Evolutionary conservation across 2,329 filamentous ascomycete species (phyloP), one percentile per base, ranked within the genome.

Genomic region (Diaporthe batatas): DNA sequence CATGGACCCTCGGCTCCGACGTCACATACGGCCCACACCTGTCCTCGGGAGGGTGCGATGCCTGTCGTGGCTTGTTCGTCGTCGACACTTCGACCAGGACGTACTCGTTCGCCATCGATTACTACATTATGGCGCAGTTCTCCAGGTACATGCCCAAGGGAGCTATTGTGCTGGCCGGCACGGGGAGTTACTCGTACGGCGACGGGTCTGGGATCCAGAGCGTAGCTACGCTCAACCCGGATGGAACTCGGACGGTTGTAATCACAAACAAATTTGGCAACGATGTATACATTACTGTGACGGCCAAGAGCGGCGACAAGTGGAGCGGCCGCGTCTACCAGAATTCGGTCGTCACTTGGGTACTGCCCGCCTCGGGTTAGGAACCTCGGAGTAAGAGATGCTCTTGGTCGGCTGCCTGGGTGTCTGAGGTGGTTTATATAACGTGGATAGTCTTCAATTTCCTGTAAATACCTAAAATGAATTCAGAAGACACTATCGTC

Each of bases 101-200:
- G 3, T 89, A 88, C 78, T 80, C 79, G 5, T 83, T 84, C 74
- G 84, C 83, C 34, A 81, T 85, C 8, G 86, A 87, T 74, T 88
- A 88, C 79, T 88, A 88, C 77, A 86, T 87, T 82, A 80, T 89
- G 73, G 86, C 85, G 1, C 87, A 89, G 77, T 87, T 86, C 77
- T 84, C 82, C 77, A 83, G 80, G 74, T 87, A 84, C 77, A 86
- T 88, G 72, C 83, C 84, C 25, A 80, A 81, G 49, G 85, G 85
- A 55, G 85, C 84, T 0, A 81, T 79, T 5, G 81, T 86, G 23
- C 78, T 87, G 6, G 78, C 75, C 72, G 84, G 84, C 14, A 82
- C 78, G 0, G 85, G 86, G 2, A 86, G 85, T 76, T 84, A 83
- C 71, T 82, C 82, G 36, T 86, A 84, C 73, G 76, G 76, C 10